Conservation (phyloP, 352 stramenopile genomes). For the Thalassiosira oceanica region DNA sequence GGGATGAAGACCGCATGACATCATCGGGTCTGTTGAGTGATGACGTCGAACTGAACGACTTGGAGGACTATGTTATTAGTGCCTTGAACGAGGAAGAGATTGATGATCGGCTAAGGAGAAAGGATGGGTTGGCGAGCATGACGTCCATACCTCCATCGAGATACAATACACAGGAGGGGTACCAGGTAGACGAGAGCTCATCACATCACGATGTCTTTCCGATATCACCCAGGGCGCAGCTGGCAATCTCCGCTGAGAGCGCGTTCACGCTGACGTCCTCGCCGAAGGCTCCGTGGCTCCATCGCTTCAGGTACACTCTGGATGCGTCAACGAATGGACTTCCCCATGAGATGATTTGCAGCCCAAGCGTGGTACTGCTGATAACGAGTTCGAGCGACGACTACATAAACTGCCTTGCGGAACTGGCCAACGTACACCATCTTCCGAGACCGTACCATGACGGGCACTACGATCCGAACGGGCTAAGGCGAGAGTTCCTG, state of each 20-base stretch:
- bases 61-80: constrained; percentile 34
- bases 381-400: constrained; percentile 56
- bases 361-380: constrained; percentile 61
- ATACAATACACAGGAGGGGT: no score
- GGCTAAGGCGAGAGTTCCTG: constrained; percentile 65
- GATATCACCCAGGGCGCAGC: constrained; percentile 16
- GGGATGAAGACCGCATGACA: constrained; percentile 29
- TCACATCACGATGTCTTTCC: no score
- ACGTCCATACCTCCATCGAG: no score
- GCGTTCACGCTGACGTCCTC: constrained; percentile 60
- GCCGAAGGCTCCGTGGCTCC: constrained; percentile 58
- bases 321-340: constrained; percentile 59
- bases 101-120: constrained; percentile 17
- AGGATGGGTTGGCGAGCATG: constrained; percentile 37
- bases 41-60: constrained; percentile 20
- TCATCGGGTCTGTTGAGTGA: constrained; percentile 2
- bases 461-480: constrained; percentile 66
- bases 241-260: constrained; percentile 48
- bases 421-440: constrained; percentile 64
- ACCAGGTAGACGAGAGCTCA: no score
- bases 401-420: constrained; percentile 43
- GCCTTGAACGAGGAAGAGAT: constrained; percentile 25
- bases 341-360: constrained; percentile 61
- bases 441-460: constrained; percentile 62
- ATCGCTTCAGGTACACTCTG: constrained; percentile 61